Percentiles rank a stretch among this genome's conserved stretches.
These are phyloP conservation scores for Karstenula rhodostoma DNA, from an alignment of 2,329 filamentous ascomycete species.

Conservation along the genomic window DNA sequence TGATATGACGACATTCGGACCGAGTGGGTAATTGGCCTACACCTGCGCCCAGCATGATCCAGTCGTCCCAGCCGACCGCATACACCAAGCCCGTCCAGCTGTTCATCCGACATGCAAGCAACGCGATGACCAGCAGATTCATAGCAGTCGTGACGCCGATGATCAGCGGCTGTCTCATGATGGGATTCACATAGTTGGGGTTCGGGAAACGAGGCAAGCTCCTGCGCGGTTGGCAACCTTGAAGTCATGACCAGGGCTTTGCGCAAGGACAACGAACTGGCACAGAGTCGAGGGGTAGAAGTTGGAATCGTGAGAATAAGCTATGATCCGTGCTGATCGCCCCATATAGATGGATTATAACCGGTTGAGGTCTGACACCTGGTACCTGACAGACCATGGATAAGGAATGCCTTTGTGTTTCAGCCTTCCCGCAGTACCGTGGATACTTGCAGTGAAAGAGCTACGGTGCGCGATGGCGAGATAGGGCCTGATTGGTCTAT, in stretches of 20 bases:
- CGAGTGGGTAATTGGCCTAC: conserved; percentile 19
- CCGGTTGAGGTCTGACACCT: not conserved
- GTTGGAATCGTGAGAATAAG: not conserved
- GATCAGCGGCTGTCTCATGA: conserved; percentile 31
- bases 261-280: not conserved
- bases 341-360: not conserved
- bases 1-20: not conserved
- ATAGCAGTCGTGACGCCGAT: conserved; percentile 36
- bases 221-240: conserved; percentile 34
- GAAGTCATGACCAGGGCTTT: conserved; percentile 29
- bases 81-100: conserved; percentile 35
- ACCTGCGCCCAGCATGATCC: conserved; percentile 25
- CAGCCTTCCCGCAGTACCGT: not conserved
- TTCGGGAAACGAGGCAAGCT: conserved; percentile 35
- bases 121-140: conserved; percentile 25
- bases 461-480: too few species aligned
- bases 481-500: too few species aligned
- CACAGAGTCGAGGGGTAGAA: not conserved
- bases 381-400: not conserved
- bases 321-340: not conserved
- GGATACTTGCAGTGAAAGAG: too few species aligned
- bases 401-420: not conserved
- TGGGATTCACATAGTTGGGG: conserved; percentile 43
- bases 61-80: conserved; percentile 35
- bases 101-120: conserved; percentile 34